A percentile compares a stretch with the other conserved stretches of the same genome.
Conservation (phyloP, 371 early-diverging fungal species). For the Parasitella parasitica region DNA sequence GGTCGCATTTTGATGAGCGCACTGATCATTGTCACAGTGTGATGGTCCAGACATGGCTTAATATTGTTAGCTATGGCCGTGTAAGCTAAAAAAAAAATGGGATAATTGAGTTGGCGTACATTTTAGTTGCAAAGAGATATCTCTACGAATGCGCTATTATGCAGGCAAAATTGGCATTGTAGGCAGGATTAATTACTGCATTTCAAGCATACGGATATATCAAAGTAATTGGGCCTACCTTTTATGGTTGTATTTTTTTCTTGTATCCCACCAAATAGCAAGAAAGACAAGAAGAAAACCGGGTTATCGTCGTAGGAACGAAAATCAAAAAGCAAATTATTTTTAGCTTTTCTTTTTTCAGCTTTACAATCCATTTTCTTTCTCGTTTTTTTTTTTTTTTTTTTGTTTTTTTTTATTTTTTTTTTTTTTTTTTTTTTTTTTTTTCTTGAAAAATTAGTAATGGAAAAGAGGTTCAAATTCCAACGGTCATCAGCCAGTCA, state of each 20-base stretch:
- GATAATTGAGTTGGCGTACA: background rate
- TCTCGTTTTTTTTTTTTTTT: too few relatives aligned
- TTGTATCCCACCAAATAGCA: constrained; percentile 1
- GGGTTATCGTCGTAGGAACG: background rate
- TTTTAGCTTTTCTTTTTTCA: constrained; percentile 1
- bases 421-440: background rate
- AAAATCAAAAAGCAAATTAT: background rate
- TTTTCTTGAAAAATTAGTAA: background rate
- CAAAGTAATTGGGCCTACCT: background rate
- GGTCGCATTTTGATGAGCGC: too few relatives aligned
- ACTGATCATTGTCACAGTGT: too few relatives aligned
- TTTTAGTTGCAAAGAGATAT: background rate
- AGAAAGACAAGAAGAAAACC: background rate
- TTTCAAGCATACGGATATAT: background rate
- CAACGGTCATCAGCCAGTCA: background rate
- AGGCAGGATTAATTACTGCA: background rate
- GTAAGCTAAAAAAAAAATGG: background rate
- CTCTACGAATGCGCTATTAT: background rate
- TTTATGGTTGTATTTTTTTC: background rate
- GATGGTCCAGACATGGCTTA: too few relatives aligned
- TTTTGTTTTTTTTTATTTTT: background rate
- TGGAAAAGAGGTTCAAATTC: background rate
- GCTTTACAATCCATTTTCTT: background rate
- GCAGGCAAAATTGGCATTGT: background rate
- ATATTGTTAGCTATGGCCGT: too few relatives aligned